Evolutionary conservation across 2,329 filamentous ascomycete genomes (phyloP).

Genomic region (Botrytis fabae): DNA sequence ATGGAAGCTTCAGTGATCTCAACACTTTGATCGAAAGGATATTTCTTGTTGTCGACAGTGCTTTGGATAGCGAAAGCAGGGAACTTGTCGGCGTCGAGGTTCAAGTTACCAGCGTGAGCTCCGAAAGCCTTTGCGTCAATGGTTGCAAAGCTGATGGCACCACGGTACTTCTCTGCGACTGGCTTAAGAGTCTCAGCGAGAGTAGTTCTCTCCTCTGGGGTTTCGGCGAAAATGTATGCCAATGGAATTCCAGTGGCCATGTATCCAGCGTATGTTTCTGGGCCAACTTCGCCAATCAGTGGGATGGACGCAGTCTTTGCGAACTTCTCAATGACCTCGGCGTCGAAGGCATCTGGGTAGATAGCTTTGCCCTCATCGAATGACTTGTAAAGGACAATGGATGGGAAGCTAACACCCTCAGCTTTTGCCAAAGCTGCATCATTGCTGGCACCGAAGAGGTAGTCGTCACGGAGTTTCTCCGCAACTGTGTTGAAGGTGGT

Average conservation of each 20-base stretch:
- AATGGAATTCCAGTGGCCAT: constrained; percentile 91
- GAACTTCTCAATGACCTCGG: constrained; percentile 77
- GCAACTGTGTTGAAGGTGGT: constrained; percentile 72
- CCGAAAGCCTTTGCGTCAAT: constrained; percentile 95
- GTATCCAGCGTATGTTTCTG: constrained; percentile 94
- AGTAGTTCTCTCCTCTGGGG: constrained; percentile 79
- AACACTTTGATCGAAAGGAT: constrained; percentile 83
- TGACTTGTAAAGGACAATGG: constrained; percentile 91
- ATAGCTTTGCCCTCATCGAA: constrained; percentile 95
- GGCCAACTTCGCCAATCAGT: constrained; percentile 91
- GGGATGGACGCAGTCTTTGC: constrained; percentile 83
- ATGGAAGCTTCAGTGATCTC: constrained; percentile 70
- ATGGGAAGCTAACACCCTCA: constrained; percentile 84
- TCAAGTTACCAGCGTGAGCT: constrained; percentile 93
- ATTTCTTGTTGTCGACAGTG: constrained; percentile 93
- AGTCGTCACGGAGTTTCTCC: constrained; percentile 81
- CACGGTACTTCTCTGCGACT: constrained; percentile 87
- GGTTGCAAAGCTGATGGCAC: constrained; percentile 94
- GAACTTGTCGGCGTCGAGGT: constrained; percentile 94
- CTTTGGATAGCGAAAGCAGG: constrained; percentile 98
- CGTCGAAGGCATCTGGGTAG: constrained; percentile 79
- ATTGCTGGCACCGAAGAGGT: constrained; percentile 86
- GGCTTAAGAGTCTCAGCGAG: constrained; percentile 78
- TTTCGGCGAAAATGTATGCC: constrained; percentile 97
- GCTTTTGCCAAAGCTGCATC: constrained; percentile 84